Evolutionary conservation across 2,329 filamentous ascomycete genomes (phyloP), one percentile per base, ranked within the genome.

Genomic region (Penicillium sp.): DNA sequence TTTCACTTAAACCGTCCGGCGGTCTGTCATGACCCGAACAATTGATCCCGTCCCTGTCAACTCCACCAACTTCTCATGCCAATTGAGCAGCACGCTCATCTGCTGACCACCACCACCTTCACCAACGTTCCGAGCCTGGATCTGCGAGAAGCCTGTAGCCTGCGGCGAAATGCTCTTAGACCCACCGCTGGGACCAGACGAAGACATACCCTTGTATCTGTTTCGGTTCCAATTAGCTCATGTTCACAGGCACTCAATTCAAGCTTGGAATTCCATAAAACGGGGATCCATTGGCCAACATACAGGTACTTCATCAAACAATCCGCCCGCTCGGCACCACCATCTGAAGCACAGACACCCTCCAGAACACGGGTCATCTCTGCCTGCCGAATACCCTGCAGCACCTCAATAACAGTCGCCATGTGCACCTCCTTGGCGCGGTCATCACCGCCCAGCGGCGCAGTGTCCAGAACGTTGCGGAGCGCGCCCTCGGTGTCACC

Each of bases 31-130:
- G 63, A 91, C 91, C 67, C 94, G 85, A 60, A 92, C 90, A 76
- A 99, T 94, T 74, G 89, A 97, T 43, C 94, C 94, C 64, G 92
- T 81, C 23, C 94, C 94, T 35, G 92, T 90, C 69, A 97, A 87
- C 69, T 99, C 94, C 4, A 97, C 91, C 59, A 97, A 84, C 83
- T 97, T 99, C 81, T 99, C 94, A 73, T 99, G 94, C 94, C 94
- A 99, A 77, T 92, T 97, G 64, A 99, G 80, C 71, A 99, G 75
- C 49, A 99, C 94, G 71, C 94, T 97, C 94, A 97, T 97, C 51
- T 88, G 89, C 54, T 92, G 88, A 33, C 90, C 89, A 59, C 90
- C 87, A 45, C 90, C 89, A 55, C 86, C 85, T 43, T 82, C 84
- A 51, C 82, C 82, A 57, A 83, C 76, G 63, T 79, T 76, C 49